These are phyloP conservation scores for Wickerhamiella brachini DNA, from an alignment of 805 yeast species.

Conservation along the genomic window DNA sequence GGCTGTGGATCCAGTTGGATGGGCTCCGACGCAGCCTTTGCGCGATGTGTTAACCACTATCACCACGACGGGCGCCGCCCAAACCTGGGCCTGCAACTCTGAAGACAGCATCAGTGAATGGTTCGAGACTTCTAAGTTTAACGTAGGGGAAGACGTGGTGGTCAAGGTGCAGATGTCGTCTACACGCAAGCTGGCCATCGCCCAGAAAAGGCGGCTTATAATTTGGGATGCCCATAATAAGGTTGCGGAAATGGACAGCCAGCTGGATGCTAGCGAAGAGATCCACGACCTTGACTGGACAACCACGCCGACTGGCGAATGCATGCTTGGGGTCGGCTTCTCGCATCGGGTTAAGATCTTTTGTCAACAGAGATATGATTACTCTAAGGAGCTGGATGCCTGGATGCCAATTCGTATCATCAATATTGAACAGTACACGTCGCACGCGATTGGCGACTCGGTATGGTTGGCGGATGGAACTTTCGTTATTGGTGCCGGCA, in stretches of 20 bases:
- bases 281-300: constrained; percentile 85
- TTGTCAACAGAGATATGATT: constrained; percentile 77
- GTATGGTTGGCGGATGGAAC: constrained; percentile 73
- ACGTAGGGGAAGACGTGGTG: neutral
- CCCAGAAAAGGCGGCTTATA: constrained; percentile 42
- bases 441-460: constrained; percentile 78
- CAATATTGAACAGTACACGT: constrained; percentile 55
- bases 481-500: constrained; percentile 75
- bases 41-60: constrained; percentile 46
- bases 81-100: neutral
- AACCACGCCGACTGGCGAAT: constrained; percentile 46
- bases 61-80: constrained; percentile 27
- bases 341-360: constrained; percentile 46
- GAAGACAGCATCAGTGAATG: neutral
- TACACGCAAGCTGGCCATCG: constrained; percentile 59
- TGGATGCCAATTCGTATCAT: constrained; percentile 64
- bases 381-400: constrained; percentile 66
- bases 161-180: constrained; percentile 59
- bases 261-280: constrained; percentile 33
- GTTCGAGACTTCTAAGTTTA: neutral
- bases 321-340: constrained; percentile 73
- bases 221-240: constrained; percentile 72
- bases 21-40: constrained; percentile 17
- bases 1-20: constrained; percentile 46
- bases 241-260: constrained; percentile 56